Base-by-base conservation (phyloP, 495 filamentous ascomycete genomes). In the Aspergillus heteromorphus region DNA sequence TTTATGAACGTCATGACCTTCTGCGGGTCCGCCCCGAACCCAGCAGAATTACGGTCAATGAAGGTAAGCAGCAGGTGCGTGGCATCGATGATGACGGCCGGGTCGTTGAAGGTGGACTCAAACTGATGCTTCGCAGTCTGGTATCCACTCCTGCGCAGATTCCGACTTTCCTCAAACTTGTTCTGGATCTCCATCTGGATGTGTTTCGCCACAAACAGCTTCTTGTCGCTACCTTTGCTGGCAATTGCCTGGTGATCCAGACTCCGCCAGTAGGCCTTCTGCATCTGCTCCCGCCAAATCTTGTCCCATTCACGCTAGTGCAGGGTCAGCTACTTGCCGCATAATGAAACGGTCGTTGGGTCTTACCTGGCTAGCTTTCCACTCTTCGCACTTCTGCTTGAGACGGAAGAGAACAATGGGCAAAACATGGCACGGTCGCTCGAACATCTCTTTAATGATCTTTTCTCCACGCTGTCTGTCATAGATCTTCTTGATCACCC, bases 401-500 rank as follows among this genome's bases (percentile, higher is more conserved):
- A 97, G 74, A 13, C 95, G 83, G 41, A 84, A 86, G 48, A 97
- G 75, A 16, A 99, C 83, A 31, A 96, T 81, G 0, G 95, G 92
- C 4, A 97, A 79, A 7, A 96, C 91, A 18, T 83, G 81, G 57
- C 83, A 87, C 11, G 95, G 95, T 27, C 87, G 77, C 38, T 78
- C 80, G 60, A 95, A 90, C 72, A 99, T 83, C 60, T 91, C 84
- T 20, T 82, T 81, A 20, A 93, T 87, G 30, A 97, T 89, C 51
- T 87, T 83, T 29, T 85, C 79, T 11, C 92, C 95, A 54, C 83
- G 85, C 40, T 95, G 88, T 10, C 83, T 77, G 23, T 91, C 91
- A 61, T 97, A 99, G n/a, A 99, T 87, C 74, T 99, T 99, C 82
- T 96, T 96, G 56, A 97, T 85, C 2, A 97, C 88, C 4, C 95